phyloP scores from a whole-genome alignment of 345 rosid species.

The Camelina sativa region DNA sequence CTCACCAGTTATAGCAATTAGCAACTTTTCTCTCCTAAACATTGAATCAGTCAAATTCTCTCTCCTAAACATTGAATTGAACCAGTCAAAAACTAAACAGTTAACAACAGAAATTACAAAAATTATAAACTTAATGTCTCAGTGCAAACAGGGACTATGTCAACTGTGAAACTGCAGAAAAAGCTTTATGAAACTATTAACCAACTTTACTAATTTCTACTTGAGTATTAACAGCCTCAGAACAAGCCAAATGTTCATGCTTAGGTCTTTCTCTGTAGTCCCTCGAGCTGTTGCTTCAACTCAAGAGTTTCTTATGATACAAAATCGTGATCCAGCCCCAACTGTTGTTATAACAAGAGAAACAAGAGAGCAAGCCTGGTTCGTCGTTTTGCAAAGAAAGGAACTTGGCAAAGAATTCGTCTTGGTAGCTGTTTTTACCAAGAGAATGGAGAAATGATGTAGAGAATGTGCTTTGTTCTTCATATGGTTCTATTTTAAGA shows the following conservation, averaged over 20 bases:
- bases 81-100: not conserved
- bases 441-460: not conserved
- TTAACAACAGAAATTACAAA: conserved; percentile 12
- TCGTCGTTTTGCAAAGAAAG: conserved; percentile 5
- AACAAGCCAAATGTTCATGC: conserved; percentile 27
- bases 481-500: conserved; percentile 39
- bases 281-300: conserved; percentile 29
- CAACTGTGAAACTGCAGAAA: conserved; percentile 25
- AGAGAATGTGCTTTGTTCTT: not conserved
- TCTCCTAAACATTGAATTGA: not conserved
- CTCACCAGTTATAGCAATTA: not conserved
- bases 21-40: conserved; percentile 9
- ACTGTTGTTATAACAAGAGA: conserved; percentile 20
- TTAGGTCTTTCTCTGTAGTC: conserved; percentile 27
- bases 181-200: not conserved
- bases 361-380: conserved; percentile 15
- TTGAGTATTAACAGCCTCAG: conserved; percentile 20
- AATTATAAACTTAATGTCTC: conserved; percentile 1
- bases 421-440: conserved; percentile 21
- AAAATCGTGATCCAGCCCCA: conserved; percentile 28
- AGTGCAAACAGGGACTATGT: conserved; percentile 22
- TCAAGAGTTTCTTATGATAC: conserved; percentile 25
- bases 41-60: not conserved
- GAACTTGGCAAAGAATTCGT: conserved; percentile 24
- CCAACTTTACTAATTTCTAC: conserved; percentile 19